Base-by-base conservation (phyloP, 345 rosid genomes). In the Heritiera fomes region DNA sequence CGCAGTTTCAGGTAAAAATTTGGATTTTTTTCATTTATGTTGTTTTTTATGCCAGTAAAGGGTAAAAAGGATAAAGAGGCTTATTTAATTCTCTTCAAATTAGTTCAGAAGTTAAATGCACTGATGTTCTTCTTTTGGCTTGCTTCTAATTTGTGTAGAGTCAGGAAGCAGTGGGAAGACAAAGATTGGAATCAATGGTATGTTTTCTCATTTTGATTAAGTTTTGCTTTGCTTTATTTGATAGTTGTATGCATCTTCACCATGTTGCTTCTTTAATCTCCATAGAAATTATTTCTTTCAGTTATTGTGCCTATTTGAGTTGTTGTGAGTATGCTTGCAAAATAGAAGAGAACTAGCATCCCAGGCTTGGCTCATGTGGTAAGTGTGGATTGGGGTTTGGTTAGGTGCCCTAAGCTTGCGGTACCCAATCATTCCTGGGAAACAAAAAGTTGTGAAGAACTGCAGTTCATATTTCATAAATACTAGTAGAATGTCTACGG, bases 161-260 rank as follows among this genome's bases (percentile, higher is more conserved):
- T 78, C 92, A 47, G 59, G 81, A 55, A 85, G 86, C 80, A 81
- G 83, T 60, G 90, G 90, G 75, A 91, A 83, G 84, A 92, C 94
- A 65, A 92, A 87, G 88, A 75, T 94, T 72, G 98, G 98, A 87
- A 94, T 96, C 85, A 96, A 94, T 73, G 99, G 99, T 94, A 87
- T 60, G 89, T 79, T 78, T 53, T 80, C 52, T 76, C 50, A 1
- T 46, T 63, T n/a, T 28, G 41, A n/a, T 66, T 55, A 11, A 23
- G 15, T 8, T 49, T 17, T 76, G 15, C 28, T 47, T 75, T 43
- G 38, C 41, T 23, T 61, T 32, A 15, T 53, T 73, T 40, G 49
- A 20, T 73, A 56, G 30, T 60, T 61, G 41, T 60, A 63, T 61
- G 50, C 6, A 62, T 46, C 45, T 62, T 32, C 74, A 28, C 55